Percentiles rank a stretch among this genome's conserved stretches.
Conservation (phyloP, 805 yeast genomes). For the Nematodospora valgi region DNA sequence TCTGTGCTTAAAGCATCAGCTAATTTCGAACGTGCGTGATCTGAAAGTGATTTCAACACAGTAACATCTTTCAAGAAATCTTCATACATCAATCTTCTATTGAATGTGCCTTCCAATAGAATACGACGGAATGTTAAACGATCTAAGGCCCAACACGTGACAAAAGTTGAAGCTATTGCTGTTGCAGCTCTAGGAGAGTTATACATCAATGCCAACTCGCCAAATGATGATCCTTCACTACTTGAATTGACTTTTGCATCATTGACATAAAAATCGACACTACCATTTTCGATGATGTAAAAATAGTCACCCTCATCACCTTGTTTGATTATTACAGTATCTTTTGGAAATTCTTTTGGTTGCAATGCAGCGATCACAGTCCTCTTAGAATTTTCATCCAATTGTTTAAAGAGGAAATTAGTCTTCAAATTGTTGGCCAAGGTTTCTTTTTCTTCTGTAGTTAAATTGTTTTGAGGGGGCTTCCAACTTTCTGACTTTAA, state of each 20-base stretch:
- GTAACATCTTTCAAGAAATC: slow-evolving; percentile 84
- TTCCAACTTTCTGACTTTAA: slow-evolving; percentile 67
- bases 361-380: slow-evolving; percentile 82
- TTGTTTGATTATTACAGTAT: slow-evolving; percentile 71
- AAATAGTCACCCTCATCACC: slow-evolving; percentile 95
- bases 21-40: slow-evolving; percentile 82
- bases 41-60: slow-evolving; percentile 65
- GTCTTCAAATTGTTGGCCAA: slow-evolving; percentile 69
- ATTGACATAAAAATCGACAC: slow-evolving; percentile 76
- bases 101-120: slow-evolving; percentile 83
- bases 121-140: slow-evolving; percentile 90
- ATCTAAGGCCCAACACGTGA: slow-evolving; percentile 84
- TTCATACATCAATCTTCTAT: slow-evolving; percentile 88
- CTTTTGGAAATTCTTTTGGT: slow-evolving; percentile 59
- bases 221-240: slow-evolving; percentile 89
- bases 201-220: slow-evolving; percentile 96
- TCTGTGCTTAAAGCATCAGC: slow-evolving; percentile 93
- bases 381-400: slow-evolving; percentile 73
- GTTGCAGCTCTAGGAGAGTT: slow-evolving; percentile 98
- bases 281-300: slow-evolving; percentile 81
- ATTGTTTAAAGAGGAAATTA: slow-evolving; percentile 80
- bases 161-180: slow-evolving; percentile 70
- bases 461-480: slow-evolving; percentile 65
- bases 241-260: slow-evolving; percentile 66
- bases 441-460: slow-evolving; percentile 60